phyloP scores from a whole-genome alignment of 148 eudicot genomes.

The Linanthus parryae region DNA sequence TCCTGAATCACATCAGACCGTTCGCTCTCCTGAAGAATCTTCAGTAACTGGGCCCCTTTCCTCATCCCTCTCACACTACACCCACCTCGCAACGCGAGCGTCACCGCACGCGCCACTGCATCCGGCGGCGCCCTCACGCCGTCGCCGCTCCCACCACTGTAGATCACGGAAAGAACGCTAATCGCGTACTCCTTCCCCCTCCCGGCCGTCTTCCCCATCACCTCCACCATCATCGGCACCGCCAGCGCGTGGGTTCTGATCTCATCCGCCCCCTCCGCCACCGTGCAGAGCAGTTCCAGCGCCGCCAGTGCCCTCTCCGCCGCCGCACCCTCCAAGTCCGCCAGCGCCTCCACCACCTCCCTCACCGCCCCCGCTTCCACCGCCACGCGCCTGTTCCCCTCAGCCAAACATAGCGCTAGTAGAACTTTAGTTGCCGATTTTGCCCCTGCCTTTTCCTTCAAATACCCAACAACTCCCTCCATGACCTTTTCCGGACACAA shows the following conservation, averaged over 20 bases:
- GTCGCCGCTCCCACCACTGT: constrained; percentile 26
- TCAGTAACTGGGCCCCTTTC: constrained; percentile 77
- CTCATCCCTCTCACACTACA: constrained; percentile 79
- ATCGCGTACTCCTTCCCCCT: constrained; percentile 78
- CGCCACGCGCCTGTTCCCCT: constrained; percentile 63
- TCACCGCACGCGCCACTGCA: constrained; percentile 85
- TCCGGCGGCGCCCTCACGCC: constrained; percentile 59
- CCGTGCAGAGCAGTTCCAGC: constrained; percentile 70
- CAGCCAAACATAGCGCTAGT: constrained; percentile 63
- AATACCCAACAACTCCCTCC: constrained; percentile 36
- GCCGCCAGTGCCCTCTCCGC: constrained; percentile 84
- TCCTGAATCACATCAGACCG: constrained; percentile 38
- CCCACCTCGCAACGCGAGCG: constrained; percentile 77
- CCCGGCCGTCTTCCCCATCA: constrained; percentile 75
- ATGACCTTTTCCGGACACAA: constrained; percentile 54
- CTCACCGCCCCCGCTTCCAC: constrained; percentile 66
- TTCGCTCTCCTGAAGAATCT: constrained; percentile 54
- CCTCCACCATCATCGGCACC: constrained; percentile 81
- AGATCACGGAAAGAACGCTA: constrained; percentile 60
- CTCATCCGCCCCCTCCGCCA: constrained; percentile 69
- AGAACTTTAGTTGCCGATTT: constrained; percentile 69
- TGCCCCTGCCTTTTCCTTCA: constrained; percentile 27
- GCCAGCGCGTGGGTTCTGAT: constrained; percentile 77
- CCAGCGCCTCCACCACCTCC: constrained; percentile 69
- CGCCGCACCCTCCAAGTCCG: constrained; percentile 55